These are phyloP conservation scores for Arabidopsis thaliana DNA, from an alignment of 345 rosid genomes.

Conservation along the genomic window DNA sequence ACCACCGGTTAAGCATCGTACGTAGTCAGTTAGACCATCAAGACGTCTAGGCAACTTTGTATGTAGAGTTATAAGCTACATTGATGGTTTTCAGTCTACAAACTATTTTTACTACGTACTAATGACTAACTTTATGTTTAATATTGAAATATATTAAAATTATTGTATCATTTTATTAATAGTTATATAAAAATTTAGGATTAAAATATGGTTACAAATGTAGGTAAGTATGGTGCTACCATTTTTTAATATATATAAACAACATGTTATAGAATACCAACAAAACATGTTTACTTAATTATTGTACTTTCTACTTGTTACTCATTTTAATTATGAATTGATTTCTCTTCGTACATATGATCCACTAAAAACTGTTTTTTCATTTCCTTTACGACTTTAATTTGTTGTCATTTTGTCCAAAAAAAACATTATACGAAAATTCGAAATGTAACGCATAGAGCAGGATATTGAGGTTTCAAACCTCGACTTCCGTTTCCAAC, in stretches of 20 bases:
- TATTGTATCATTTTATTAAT: neutral
- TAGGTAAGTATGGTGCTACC: neutral
- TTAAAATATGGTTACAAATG: too few relatives aligned
- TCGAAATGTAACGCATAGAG: conserved; percentile 13
- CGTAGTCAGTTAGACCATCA: neutral
- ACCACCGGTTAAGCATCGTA: neutral
- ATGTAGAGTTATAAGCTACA: neutral
- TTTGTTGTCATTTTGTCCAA: neutral
- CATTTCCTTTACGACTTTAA: too few relatives aligned
- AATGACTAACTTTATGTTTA: conserved; percentile 1
- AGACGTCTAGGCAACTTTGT: neutral
- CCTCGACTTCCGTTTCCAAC: conserved; percentile 4
- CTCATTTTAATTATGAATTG: neutral
- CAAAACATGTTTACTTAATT: neutral
- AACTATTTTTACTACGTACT: neutral
- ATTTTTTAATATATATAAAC: too few relatives aligned
- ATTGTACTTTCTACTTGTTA: neutral
- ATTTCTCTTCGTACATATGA: neutral
- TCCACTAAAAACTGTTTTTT: too few relatives aligned
- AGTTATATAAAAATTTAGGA: neutral
- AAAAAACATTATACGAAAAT: neutral
- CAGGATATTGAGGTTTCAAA: conserved; percentile 6
- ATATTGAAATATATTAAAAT: neutral
- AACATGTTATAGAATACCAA: neutral
- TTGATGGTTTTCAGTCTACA: neutral